phyloP scores from a whole-genome alignment of 495 filamentous ascomycete species.

The Podospora tetraspora region DNA sequence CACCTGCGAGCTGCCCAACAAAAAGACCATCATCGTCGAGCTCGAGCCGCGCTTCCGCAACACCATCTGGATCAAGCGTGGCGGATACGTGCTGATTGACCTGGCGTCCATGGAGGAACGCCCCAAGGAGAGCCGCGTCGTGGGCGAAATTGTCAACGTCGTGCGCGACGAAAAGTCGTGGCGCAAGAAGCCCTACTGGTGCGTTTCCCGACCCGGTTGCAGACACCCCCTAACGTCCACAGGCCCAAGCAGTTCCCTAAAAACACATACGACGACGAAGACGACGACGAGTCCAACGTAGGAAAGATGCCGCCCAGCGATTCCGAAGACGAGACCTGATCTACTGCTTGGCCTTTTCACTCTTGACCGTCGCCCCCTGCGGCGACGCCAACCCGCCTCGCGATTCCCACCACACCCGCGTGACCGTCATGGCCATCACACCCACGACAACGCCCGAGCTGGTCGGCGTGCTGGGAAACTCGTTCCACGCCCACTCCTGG shows the following conservation, averaged over 20 bases:
- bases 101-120: constrained; percentile 55
- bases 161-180: constrained; percentile 87
- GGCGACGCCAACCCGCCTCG: constrained; percentile 35
- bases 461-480: constrained; percentile 78
- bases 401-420: constrained; percentile 57
- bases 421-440: constrained; percentile 60
- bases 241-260: constrained; percentile 82
- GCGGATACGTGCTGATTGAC: constrained; percentile 82
- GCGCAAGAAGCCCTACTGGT: constrained; percentile 92
- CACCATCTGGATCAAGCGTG: constrained; percentile 83
- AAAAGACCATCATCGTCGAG: constrained; percentile 64
- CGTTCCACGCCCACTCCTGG: constrained; percentile 97
- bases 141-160: constrained; percentile 87
- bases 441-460: constrained; percentile 77
- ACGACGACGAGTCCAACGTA: constrained; percentile 71
- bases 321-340: constrained; percentile 51
- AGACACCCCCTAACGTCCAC: constrained; percentile 5
- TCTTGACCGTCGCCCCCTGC: constrained; percentile 24
- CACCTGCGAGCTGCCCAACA: constrained; percentile 56
- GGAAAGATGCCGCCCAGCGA: constrained; percentile 80
- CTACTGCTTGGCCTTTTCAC: constrained; percentile 14
- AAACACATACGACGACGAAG: constrained; percentile 51
- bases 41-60: constrained; percentile 76
- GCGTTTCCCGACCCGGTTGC: constrained; percentile 18
- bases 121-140: constrained; percentile 69